Evolutionary conservation across 2,329 filamentous ascomycete genomes (phyloP), one percentile per base, ranked within the genome.

Genomic region (Diaporthe velutina): DNA sequence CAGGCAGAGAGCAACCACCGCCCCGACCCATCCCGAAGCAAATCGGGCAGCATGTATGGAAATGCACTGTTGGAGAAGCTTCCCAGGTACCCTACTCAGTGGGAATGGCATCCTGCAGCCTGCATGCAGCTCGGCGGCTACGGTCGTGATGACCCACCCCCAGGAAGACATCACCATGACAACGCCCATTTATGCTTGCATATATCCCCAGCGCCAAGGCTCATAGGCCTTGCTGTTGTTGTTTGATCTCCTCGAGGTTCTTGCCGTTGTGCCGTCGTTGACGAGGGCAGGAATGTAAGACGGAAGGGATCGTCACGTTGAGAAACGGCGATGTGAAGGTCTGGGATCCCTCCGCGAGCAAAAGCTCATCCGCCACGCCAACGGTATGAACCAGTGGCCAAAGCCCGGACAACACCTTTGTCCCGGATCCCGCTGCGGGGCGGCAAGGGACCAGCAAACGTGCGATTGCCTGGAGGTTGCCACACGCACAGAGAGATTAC

Each of bases 81-180:
- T 61, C 42, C 45, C 28, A 52, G 42, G n/a, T 64, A 28, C 67
- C 54, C 33, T 52, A 30, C 55, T 64, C 42, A 25, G 28, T 28
- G 55, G 70, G 42, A 70, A 61, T 68, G 60, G 33, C 42, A 68
- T 57, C 38, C 60, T 73, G 74, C 71, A 75, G 50, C 50, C 58
- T 57, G 68, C 71, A 73, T 75, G 71, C 74, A 73, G 64, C 35
- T 45, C 66, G 55, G 74, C 70, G 55, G 58, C 74, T 75, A 55
- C 22, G 48, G 45, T 55, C 12, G 61, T 61, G 57, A 50, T 54
- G 60, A 54, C 60, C 68, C 50, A 58, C 55, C 38, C 54, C 54
- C 35, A 17, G 30, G 22, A 35, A 52, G 8, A 73, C 42, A 73
- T 75, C 71, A 57, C 71, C 71, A 74, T 75, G 71, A 71, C 71